Evolutionary conservation across 1,284 basidiomycete species (phyloP), one percentile per base, ranked within the genome.

Genomic region (Microbotryum saponariae): DNA sequence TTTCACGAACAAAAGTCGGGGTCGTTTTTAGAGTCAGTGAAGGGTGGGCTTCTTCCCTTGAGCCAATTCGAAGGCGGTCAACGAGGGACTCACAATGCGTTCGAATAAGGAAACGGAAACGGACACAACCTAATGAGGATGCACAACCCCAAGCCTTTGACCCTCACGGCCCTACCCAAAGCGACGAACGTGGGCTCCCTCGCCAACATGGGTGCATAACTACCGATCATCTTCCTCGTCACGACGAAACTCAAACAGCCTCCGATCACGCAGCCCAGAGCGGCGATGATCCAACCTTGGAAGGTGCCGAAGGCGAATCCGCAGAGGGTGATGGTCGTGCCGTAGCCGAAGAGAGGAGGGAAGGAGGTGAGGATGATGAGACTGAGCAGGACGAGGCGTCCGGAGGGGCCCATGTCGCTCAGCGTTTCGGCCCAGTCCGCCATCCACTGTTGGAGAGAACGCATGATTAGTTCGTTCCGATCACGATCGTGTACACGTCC

Each of bases 261-360:
- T n/a, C 86, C 88, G 4, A 83, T 60, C 25, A 89, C 64, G 21
- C 86, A 85, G 18, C 80, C 83, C 7, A 78, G 74, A 0, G 82
- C 80, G 7, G 84, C 83, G 59, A 89, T 80, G 62, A 79, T 44
- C 58, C 67, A 79, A 72, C 88, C 86, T 1, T 86, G 86, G 61
- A 81, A 81, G 76, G 88, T 79, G 56, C 89, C 89, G 70, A 88
- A 91, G 0, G 87, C 85, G 74, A 89, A 91, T 1, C 89, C 88
- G 70, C 84, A 86, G 2, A 91, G 74, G 10, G 84, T 84, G 33
- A 79, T 72, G 59, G 59, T 62, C 0, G 86, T 87, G 0, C 84
- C 84, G 72, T 88, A 86, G 1, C 88, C 88, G 60, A 87, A 80
- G 65, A 86, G 75, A 6, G 89, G 89, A n/a, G 89, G 89, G 69